Conservation (phyloP, 192 early-diverging fungal species). For the Gonapodya sp. region DNA sequence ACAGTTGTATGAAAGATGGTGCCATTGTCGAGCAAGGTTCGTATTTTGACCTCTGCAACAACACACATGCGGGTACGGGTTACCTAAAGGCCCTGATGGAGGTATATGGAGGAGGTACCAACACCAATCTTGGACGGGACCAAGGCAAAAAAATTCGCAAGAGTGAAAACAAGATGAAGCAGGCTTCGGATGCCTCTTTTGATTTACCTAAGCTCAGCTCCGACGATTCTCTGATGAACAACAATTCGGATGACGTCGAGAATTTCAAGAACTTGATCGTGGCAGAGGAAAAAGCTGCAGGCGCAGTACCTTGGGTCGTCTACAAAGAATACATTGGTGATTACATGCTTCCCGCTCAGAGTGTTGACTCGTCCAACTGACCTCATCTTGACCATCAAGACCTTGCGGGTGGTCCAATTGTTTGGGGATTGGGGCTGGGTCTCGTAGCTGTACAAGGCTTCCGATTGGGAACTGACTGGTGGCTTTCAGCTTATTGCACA, state of each 20-base stretch:
- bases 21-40: slow-evolving; percentile 40
- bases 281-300: slow-evolving; percentile 76
- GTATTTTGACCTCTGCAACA: slow-evolving; percentile 36
- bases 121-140: not conserved
- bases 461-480: not conserved
- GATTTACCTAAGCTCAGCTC: not conserved
- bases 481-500: not conserved
- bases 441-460: not conserved
- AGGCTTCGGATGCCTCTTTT: not conserved
- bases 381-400: not conserved
- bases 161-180: slow-evolving; percentile 4
- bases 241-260: not conserved
- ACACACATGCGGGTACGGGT: not conserved
- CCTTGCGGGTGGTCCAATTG: not conserved
- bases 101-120: not conserved
- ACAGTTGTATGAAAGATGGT: slow-evolving; percentile 38
- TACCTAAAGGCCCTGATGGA: not conserved
- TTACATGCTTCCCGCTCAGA: not conserved
- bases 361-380: not conserved
- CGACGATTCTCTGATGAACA: not conserved
- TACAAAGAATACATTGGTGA: slow-evolving; percentile 61
- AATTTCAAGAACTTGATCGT: slow-evolving; percentile 48
- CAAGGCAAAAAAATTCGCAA: not conserved
- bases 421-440: not conserved
- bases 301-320: slow-evolving; percentile 61